Evolutionary conservation across 306 rosid genomes (phyloP).

Genomic region (Cucurbita argyrosperma): DNA sequence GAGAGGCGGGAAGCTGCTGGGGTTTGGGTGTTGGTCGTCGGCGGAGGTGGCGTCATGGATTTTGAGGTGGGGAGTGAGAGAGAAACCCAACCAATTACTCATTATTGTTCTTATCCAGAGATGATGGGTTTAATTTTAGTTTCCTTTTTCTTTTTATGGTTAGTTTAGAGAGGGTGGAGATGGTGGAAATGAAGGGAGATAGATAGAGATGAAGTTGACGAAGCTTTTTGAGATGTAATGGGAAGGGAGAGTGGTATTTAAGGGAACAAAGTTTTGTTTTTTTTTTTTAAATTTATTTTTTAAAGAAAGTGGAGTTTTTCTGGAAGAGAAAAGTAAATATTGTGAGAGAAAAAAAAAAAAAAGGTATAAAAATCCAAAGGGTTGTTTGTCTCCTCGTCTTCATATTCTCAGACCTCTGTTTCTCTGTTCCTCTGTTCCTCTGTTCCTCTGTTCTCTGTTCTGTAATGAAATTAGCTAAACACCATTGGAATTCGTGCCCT

Average conservation of each 20-base stretch:
- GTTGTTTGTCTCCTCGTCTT: slow-evolving; percentile 19
- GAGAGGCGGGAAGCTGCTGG: slow-evolving; percentile 19
- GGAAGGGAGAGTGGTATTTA: slow-evolving; percentile 11
- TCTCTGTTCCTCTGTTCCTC: slow-evolving; percentile 14
- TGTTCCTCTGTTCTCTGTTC: slow-evolving; percentile 30
- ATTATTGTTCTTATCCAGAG: slow-evolving; percentile 12
- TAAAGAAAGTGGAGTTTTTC: not conserved
- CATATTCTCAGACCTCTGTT: slow-evolving; percentile 23
- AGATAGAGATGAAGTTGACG: too few species aligned
- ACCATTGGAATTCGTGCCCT: slow-evolving; percentile 55
- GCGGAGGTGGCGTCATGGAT: slow-evolving; percentile 27
- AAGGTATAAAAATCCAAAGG: slow-evolving; percentile 19
- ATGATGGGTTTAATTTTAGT: slow-evolving; percentile 1
- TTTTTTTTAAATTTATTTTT: too few species aligned
- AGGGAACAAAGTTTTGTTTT: not conserved
- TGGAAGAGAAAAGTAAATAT: not conserved
- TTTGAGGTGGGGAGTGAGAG: slow-evolving; percentile 86
- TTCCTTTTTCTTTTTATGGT: too few species aligned
- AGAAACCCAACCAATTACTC: slow-evolving; percentile 91
- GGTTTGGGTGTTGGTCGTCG: slow-evolving; percentile 20
- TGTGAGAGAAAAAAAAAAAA: not conserved
- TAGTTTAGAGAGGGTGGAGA: too few species aligned
- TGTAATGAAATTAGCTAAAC: slow-evolving; percentile 22
- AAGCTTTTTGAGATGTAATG: not conserved
- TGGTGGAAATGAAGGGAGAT: too few species aligned